Evolutionary conservation across 768 basidiomycete species (phyloP).

Genomic region (Imleria badia): DNA sequence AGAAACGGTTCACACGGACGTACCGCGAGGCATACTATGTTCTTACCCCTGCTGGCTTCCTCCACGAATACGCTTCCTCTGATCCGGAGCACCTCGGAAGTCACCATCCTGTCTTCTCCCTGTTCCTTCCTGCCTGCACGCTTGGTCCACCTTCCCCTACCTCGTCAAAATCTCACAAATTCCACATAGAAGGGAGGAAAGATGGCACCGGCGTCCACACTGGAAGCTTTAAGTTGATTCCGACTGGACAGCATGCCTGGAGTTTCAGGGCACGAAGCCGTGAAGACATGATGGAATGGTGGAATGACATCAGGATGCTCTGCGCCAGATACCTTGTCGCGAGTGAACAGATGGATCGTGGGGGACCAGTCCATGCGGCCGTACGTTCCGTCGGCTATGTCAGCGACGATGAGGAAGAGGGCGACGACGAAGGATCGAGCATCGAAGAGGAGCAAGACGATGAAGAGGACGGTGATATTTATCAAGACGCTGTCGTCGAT

Average conservation of each 20-base stretch:
- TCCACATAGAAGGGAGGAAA: conserved; percentile 93
- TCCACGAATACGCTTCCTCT: conserved; percentile 85
- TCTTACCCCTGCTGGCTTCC: conserved; percentile 92
- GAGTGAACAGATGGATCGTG: conserved; percentile 88
- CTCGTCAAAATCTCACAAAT: conserved; percentile 81
- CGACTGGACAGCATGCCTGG: conserved; percentile 64
- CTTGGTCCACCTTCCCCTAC: conserved; percentile 84
- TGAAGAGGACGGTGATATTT: conserved; percentile 50
- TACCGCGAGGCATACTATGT: conserved; percentile 89
- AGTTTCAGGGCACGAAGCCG: conserved; percentile 85
- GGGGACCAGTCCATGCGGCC: conserved; percentile 89
- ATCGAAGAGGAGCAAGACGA: conserved; percentile 44
- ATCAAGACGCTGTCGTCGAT: conserved; percentile 36
- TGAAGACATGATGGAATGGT: conserved; percentile 99
- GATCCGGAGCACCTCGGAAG: conserved; percentile 59
- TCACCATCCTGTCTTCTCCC: conserved; percentile 67
- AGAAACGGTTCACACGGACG: conserved; percentile 88
- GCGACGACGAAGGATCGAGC: conserved; percentile 61
- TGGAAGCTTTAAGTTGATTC: conserved; percentile 49
- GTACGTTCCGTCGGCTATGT: conserved; percentile 86
- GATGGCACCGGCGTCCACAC: conserved; percentile 67
- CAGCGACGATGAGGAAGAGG: conserved; percentile 69
- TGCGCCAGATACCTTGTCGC: conserved; percentile 94
- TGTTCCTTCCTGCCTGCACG: conserved; percentile 95
- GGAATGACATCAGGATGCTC: conserved; percentile 95